Conservation (phyloP, 2,329 filamentous ascomycete species). For the Talaromyces verruculosus region DNA sequence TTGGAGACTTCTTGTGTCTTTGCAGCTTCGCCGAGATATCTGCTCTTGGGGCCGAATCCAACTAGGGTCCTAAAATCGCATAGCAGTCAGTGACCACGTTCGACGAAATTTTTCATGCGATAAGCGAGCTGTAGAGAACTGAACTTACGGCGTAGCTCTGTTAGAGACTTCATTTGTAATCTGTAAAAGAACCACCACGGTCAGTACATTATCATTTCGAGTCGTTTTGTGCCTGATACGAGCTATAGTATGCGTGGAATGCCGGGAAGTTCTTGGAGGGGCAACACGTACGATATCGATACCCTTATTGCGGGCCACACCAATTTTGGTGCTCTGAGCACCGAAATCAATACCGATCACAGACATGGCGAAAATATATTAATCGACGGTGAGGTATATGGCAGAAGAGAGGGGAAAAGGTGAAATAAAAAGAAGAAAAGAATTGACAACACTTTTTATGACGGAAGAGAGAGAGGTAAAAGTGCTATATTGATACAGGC, state of each 20-base stretch:
- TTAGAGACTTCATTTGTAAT: slow-evolving; percentile 99
- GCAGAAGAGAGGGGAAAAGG: slow-evolving; percentile 2
- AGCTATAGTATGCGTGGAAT: slow-evolving; percentile 13
- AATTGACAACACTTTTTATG: slow-evolving; percentile 6
- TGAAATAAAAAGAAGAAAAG: slow-evolving; percentile 18
- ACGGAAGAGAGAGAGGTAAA: slow-evolving; percentile 8
- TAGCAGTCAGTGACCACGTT: neutral
- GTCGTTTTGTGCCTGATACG: neutral
- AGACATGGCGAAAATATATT: slow-evolving; percentile 47
- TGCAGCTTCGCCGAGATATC: slow-evolving; percentile 90
- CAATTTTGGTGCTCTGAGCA: slow-evolving; percentile 94
- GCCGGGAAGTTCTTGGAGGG: slow-evolving; percentile 26
- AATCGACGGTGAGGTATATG: slow-evolving; percentile 24
- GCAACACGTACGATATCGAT: slow-evolving; percentile 87
- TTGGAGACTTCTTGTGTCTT: slow-evolving; percentile 99
- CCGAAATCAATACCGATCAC: slow-evolving; percentile 88
- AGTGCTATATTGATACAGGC: neutral
- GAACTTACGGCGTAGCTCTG: slow-evolving; percentile 92
- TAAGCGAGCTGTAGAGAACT: slow-evolving; percentile 5
- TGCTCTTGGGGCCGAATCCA: slow-evolving; percentile 88
- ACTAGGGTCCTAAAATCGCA: slow-evolving; percentile 70
- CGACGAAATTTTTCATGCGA: slow-evolving; percentile 13
- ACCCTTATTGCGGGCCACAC: slow-evolving; percentile 95
- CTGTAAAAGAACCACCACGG: slow-evolving; percentile 47
- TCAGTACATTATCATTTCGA: neutral